These are phyloP conservation scores for Pecoramyces ruminantium DNA, from an alignment of 192 early-diverging fungal genomes.

Conservation along the genomic window DNA sequence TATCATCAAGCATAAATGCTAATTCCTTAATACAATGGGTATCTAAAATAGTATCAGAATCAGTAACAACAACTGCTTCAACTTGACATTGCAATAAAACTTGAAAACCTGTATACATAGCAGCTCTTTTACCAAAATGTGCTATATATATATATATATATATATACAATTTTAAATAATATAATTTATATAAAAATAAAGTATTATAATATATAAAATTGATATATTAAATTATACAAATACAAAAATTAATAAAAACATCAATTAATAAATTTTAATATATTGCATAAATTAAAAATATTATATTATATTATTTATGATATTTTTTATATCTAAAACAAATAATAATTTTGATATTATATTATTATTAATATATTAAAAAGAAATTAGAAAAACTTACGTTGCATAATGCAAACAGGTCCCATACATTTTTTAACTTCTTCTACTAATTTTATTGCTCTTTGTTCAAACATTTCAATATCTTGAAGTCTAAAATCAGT, in stretches of 20 bases:
- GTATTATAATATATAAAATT: too few relatives aligned
- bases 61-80: slow-evolving; percentile 38
- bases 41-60: slow-evolving; percentile 43
- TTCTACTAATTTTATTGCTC: not conserved
- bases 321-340: too few relatives aligned
- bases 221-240: too few relatives aligned
- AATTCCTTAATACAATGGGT: slow-evolving; percentile 22
- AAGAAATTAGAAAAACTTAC: not conserved
- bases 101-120: slow-evolving; percentile 2
- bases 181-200: too few relatives aligned
- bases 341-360: not conserved
- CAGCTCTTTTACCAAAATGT: slow-evolving; percentile 9
- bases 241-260: too few relatives aligned
- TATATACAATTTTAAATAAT: too few relatives aligned
- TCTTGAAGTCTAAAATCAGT: not conserved
- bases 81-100: slow-evolving; percentile 3
- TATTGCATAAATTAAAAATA: too few relatives aligned
- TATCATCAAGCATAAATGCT: slow-evolving; percentile 21
- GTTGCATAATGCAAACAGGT: not conserved
- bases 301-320: too few relatives aligned
- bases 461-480: not conserved
- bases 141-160: not conserved
- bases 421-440: not conserved
- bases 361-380: not conserved
- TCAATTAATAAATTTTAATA: too few relatives aligned